Conservation (phyloP, 805 yeast species). For the Wickerhamomyces queroliae region DNA sequence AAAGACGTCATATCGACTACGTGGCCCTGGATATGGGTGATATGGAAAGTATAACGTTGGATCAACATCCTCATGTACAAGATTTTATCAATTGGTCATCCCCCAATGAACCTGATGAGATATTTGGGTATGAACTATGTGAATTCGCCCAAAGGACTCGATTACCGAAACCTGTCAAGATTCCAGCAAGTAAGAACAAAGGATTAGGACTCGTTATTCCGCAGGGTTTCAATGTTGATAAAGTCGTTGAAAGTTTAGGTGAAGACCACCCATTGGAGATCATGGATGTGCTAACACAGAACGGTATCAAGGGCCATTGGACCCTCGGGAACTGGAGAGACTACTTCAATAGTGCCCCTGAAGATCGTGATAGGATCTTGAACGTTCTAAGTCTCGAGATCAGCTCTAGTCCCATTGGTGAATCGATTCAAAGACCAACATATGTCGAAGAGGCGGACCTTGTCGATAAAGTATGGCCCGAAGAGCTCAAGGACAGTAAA, state of each 20-base stretch:
- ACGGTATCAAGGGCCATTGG: conserved; percentile 52
- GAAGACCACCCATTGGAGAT: conserved; percentile 63
- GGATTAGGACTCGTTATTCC: conserved; percentile 54
- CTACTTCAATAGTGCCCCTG: conserved; percentile 45
- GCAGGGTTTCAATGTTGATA: conserved; percentile 42
- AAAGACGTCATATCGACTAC: conserved; percentile 59
- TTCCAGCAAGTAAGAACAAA: conserved; percentile 27
- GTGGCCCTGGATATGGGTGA: conserved; percentile 76
- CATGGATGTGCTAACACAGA: conserved; percentile 85
- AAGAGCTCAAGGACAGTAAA: conserved; percentile 18
- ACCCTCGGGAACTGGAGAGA: conserved; percentile 66
- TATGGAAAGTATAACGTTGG: conserved; percentile 36
- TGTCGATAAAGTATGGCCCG: conserved; percentile 62
- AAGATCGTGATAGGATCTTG: conserved; percentile 55
- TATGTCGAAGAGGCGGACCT: conserved; percentile 63
- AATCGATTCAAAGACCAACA: conserved; percentile 51
- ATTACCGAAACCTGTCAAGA: conserved; percentile 38
- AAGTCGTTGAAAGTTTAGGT: conserved; percentile 57
- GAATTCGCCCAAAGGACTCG: conserved; percentile 30
- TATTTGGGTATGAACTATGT: conserved; percentile 28
- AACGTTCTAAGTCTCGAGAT: conserved; percentile 84
- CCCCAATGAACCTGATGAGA: conserved; percentile 14
- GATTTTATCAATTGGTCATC: conserved; percentile 18
- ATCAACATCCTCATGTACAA: conserved; percentile 54
- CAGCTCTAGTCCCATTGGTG: conserved; percentile 44